Base-by-base conservation (phyloP, 768 basidiomycete species). In the Tubosaeta sp. region DNA sequence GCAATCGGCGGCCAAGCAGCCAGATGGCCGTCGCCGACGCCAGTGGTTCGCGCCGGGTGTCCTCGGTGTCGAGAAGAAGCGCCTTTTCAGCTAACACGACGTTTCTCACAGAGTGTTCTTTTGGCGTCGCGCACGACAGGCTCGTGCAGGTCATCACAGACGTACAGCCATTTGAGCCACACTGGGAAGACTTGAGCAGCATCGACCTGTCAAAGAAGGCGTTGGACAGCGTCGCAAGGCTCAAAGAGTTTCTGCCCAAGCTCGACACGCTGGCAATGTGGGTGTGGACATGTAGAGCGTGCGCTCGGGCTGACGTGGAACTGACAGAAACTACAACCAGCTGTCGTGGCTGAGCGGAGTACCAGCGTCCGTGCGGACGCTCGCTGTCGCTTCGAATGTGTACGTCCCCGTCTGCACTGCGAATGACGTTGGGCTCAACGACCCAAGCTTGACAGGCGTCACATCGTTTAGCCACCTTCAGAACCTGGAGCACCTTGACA, bases 31-130 rank as follows among this genome's bases (percentile, higher is more conserved):
- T 61, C 11, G 42, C 38, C 41, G 60, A 63, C 35, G 61, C 56
- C 7, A 62, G 46, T 19, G 53, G 39, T 29, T 65, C 73, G 42
- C 72, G 74, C 21, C 71, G 76, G 14, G 62, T 70, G 4, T 77
- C 76, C 53, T 78, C 81, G 13, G 68, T 71, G 48, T 74, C 77
- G 19, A 74, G 72, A 34, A 71, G 69, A 25, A 71, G 70, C 58
- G 71, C 66, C 34, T 59, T 61, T 34, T 69, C 69, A 46, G 65
- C 51, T 60, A 75, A 86, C 56, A 78, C 75, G 9, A 87, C 86
- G 1, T 95, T 87, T 73, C 74, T 98, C 56, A 98, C 95, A 11
- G 94, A 98, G 64, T 97, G 94, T 64, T 97, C 94, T 36, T 99
- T 99, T 65, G 92, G 82, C 14, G 84, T 97, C 39, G 81, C 93